A percentile compares a stretch with the other conserved stretches of the same genome.
phyloP scores from a whole-genome alignment of 2,329 filamentous ascomycete genomes.

The Fusarium sulawesiense region DNA sequence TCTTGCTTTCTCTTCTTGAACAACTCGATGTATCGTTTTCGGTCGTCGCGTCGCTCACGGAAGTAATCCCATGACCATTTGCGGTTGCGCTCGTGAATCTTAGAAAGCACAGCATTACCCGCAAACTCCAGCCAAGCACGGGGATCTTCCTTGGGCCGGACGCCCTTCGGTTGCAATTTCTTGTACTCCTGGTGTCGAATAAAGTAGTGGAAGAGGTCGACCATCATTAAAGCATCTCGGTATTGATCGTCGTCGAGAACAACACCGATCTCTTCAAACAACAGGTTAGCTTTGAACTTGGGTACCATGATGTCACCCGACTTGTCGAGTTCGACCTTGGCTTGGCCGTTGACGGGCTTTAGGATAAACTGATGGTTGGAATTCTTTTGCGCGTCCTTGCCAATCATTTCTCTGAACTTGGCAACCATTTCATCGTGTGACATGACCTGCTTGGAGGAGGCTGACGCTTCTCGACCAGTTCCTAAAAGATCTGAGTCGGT shows the following conservation, averaged over 20 bases:
- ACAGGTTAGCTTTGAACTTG: conserved; percentile 87
- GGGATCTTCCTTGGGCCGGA: conserved; percentile 87
- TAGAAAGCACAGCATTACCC: conserved; percentile 85
- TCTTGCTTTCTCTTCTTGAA: conserved; percentile 94
- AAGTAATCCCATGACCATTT: conserved; percentile 98
- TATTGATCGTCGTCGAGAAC: conserved; percentile 99
- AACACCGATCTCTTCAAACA: conserved; percentile 98
- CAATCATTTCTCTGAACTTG: conserved; percentile 83
- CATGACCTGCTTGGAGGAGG: conserved; percentile 63
- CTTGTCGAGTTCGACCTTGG: conserved; percentile 95
- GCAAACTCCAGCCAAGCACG: conserved; percentile 94
- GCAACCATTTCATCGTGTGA: conserved; percentile 81
- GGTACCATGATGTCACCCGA: conserved; percentile 81
- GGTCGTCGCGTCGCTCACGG: conserved; percentile 89
- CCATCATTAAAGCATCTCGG: conserved; percentile 95
- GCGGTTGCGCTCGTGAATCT: conserved; percentile 94
- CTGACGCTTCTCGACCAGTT: conserved; percentile 75
- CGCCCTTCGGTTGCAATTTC: conserved; percentile 84
- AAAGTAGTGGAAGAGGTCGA: conserved; percentile 98
- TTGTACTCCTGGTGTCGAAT: conserved; percentile 98
- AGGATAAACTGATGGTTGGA: conserved; percentile 89
- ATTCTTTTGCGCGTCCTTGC: conserved; percentile 70
- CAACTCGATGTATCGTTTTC: conserved; percentile 86
- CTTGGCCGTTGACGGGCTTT: conserved; percentile 93
- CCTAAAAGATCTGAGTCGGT: conserved; percentile 89